Evolutionary conservation across 345 rosid species (phyloP), one percentile per base, ranked within the genome.

Genomic region (Gossypium bickii): DNA sequence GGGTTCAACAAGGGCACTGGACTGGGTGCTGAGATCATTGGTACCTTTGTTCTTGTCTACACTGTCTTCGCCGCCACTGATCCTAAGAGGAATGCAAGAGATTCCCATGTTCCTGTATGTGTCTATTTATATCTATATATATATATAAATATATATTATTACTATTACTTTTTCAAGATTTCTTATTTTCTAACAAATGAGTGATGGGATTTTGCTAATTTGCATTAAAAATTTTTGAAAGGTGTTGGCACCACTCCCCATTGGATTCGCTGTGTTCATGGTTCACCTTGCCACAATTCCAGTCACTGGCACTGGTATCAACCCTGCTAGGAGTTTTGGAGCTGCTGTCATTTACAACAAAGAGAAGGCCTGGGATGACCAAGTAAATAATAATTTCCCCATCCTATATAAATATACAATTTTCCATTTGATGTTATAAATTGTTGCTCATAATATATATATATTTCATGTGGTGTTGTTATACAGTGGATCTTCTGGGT

Each of bases 191-290:
- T 5, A 34, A 34, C 41, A 34, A 48, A 55, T 22, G 16, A 56
- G 38, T 53, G 58, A 47, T 66, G 41, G 27, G n/a, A 27, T 58
- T 76, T 41, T n/a, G 47, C 41, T 34, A 34, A 34, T 55, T 20
- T 29, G 9, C n/a, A 25, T 58, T n/a, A 24, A 63, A 51, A 53
- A 10, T 44, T 2, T 76, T 51, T 3, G 6, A 9, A 85, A 89
- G 98, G 97, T 93, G 0, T 89, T 93, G 90, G 98, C 98, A 16
- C 98, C 98, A 52, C 98, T 91, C 16, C 97, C 98, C 0, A 93
- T 93, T 53, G 98, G 98, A 80, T 93, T 93, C 71, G 98, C 98
- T 20, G 98, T 93, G 80, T 93, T 93, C 83, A 92, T 92, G 97
- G 98, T 93, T 75, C 98, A 93, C 65, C 80, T 93, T 61, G 97